Evolutionary conservation across 805 yeast genomes (phyloP).

Genomic region (Saccharomycopsis malanga): DNA sequence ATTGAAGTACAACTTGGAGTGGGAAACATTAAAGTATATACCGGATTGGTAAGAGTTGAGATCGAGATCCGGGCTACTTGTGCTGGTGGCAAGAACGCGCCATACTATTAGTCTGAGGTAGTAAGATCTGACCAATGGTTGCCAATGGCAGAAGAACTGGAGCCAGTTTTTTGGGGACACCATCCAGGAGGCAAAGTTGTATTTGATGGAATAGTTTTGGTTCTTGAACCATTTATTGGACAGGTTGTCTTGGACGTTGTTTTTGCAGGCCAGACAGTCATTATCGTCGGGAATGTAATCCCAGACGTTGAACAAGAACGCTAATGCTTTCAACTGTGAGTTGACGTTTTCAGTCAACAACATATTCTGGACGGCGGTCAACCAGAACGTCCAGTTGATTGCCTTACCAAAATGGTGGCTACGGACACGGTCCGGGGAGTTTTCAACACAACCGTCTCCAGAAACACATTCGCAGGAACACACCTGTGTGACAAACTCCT

Average conservation of each 20-base stretch:
- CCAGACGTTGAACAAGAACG: constrained; percentile 71
- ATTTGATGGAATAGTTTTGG: constrained; percentile 36
- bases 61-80: not conserved
- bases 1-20: not conserved
- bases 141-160: constrained; percentile 67
- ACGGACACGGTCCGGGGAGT: not conserved
- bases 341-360: constrained; percentile 56
- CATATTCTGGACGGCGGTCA: constrained; percentile 50
- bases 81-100: constrained; percentile 35
- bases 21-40: constrained; percentile 1
- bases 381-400: constrained; percentile 76
- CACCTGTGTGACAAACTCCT: constrained; percentile 28
- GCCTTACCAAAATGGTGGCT: constrained; percentile 19
- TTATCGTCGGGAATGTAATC: constrained; percentile 46
- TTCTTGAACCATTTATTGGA: constrained; percentile 35
- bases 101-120: constrained; percentile 62
- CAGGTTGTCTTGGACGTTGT: not conserved
- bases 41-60: constrained; percentile 12
- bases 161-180: constrained; percentile 45
- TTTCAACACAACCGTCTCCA: not conserved
- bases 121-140: constrained; percentile 65
- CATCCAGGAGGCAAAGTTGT: constrained; percentile 48
- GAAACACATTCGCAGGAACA: constrained; percentile 22
- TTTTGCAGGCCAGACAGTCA: not conserved
- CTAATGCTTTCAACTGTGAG: constrained; percentile 53